Conservation (phyloP, 108 stramenopile genomes). For the Stephanodiscus minutulus region DNA sequence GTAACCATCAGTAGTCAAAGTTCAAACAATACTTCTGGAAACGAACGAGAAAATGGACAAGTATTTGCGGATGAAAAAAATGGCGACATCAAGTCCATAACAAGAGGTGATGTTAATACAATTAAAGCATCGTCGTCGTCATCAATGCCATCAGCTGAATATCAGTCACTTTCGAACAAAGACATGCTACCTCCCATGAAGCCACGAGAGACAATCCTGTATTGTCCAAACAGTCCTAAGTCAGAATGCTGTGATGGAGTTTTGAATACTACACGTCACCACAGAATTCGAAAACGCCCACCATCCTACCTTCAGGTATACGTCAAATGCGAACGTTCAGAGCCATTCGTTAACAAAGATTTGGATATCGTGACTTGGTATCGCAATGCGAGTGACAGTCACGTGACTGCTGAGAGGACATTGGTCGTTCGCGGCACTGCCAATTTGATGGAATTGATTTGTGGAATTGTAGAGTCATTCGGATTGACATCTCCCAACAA, state of each 20-base stretch:
- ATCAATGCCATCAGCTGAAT: conserved; percentile 3
- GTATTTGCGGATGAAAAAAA: neutral
- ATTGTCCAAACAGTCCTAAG: conserved; percentile 2
- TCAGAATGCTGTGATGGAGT: conserved; percentile 8
- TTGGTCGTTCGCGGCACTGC: conserved; percentile 45
- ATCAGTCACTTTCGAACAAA: conserved; percentile 24
- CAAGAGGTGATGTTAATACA: neutral
- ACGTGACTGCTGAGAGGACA: conserved; percentile 40
- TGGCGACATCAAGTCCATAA: neutral
- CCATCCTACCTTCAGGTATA: conserved; percentile 43
- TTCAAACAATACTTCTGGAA: neutral
- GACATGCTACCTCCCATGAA: conserved; percentile 34
- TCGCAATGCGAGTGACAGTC: conserved; percentile 20
- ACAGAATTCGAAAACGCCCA: conserved; percentile 25
- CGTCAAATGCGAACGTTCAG: conserved; percentile 47
- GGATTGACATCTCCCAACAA: conserved; percentile 11
- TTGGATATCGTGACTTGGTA: conserved; percentile 47
- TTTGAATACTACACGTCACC: neutral
- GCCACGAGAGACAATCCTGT: conserved; percentile 22
- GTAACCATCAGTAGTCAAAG: neutral
- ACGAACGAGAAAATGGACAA: neutral
- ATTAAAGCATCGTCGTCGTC: neutral
- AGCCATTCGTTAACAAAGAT: conserved; percentile 25
- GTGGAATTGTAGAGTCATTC: conserved; percentile 22
- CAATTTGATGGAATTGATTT: conserved; percentile 30